Evolutionary conservation across 108 stramenopile genomes (phyloP), one percentile per base, ranked within the genome.

Genomic region (Ochromonas danica): DNA sequence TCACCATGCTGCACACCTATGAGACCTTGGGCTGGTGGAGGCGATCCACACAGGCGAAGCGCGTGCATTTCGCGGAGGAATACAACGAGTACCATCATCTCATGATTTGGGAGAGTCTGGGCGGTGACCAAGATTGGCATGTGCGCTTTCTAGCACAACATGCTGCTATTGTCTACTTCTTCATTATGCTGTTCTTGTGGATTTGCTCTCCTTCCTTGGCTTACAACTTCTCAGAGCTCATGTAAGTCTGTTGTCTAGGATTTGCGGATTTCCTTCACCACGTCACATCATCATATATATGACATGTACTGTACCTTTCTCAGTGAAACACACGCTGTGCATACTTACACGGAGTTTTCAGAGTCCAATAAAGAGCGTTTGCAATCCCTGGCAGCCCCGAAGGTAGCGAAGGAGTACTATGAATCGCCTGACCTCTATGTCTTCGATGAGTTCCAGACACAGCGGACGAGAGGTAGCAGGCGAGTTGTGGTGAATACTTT

Each of bases 71-170:
- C 80, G 94, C 94, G 74, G 94, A 97, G 85, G 87, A 89, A 45
- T 92, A 90, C 84, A 98, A 98, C 81, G 97, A 98, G 84, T 71
- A 94, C 72, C 95, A 96, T 80, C 97, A 98, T 85, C 85, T 98
- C 38, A 82, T 96, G 0, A 98, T 98, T 83, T 94, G 95, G 94
- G 96, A 97, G 80, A 82, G 86, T 78, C 83, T 97, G 60, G 95
- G 95, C 30, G 95, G 95, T 1, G 93, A 95, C 79, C 81, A 63
- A 40, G 78, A 78, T 25, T 67, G 27, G 33, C 3, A 35, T 6
- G 63, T 35, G 3, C 87, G 96, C 28, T 87, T 88, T 75, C 35
- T 97, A 17, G 96, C 95, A 0, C 94, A 95, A 79, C 87, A 91
- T 71, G 84, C 92, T 41, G 96, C 96, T 39, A 90, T 97, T 81